These are phyloP conservation scores for Coemansia sp. DNA, from an alignment of 192 early-diverging fungal genomes.

Conservation along the genomic window DNA sequence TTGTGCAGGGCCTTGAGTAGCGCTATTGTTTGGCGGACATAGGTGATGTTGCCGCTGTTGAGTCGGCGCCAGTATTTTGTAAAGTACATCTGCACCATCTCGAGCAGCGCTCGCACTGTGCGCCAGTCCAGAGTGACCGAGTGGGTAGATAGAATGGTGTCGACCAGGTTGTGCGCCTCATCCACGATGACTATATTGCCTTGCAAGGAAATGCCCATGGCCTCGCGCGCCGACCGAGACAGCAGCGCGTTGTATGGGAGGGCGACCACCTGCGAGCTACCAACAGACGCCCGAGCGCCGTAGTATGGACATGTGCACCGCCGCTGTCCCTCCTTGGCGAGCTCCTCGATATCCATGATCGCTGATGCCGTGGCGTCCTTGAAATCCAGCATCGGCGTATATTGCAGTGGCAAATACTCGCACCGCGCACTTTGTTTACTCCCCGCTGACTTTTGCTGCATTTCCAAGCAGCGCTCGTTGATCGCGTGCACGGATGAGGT, in stretches of 20 bases:
- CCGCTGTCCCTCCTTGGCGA: slow-evolving; percentile 65
- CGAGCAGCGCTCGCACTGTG: slow-evolving; percentile 57
- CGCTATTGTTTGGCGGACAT: slow-evolving; percentile 74
- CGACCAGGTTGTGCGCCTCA: slow-evolving; percentile 78
- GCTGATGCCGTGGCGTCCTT: slow-evolving; percentile 56
- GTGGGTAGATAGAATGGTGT: slow-evolving; percentile 74
- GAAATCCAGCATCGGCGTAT: slow-evolving; percentile 61
- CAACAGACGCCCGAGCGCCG: slow-evolving; percentile 65
- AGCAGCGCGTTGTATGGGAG: slow-evolving; percentile 88
- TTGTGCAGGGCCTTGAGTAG: slow-evolving; percentile 62
- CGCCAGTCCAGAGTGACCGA: slow-evolving; percentile 60
- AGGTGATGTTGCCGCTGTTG: slow-evolving; percentile 70
- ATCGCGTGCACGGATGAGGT: slow-evolving; percentile 44
- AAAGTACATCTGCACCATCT: slow-evolving; percentile 70
- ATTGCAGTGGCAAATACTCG: slow-evolving; percentile 53
- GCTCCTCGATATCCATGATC: slow-evolving; percentile 86
- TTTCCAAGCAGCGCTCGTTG: slow-evolving; percentile 85
- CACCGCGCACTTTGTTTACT: slow-evolving; percentile 44
- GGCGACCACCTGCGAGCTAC: slow-evolving; percentile 68
- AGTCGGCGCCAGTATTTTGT: slow-evolving; percentile 70
- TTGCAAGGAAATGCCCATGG: slow-evolving; percentile 71
- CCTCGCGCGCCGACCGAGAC: slow-evolving; percentile 73
- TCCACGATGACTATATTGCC: slow-evolving; percentile 85
- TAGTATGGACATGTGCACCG: slow-evolving; percentile 82
- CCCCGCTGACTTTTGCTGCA: slow-evolving; percentile 57